These are phyloP conservation scores for Pseudomassariella vexata DNA, from an alignment of 2,329 filamentous ascomycete species.

Conservation along the genomic window DNA sequence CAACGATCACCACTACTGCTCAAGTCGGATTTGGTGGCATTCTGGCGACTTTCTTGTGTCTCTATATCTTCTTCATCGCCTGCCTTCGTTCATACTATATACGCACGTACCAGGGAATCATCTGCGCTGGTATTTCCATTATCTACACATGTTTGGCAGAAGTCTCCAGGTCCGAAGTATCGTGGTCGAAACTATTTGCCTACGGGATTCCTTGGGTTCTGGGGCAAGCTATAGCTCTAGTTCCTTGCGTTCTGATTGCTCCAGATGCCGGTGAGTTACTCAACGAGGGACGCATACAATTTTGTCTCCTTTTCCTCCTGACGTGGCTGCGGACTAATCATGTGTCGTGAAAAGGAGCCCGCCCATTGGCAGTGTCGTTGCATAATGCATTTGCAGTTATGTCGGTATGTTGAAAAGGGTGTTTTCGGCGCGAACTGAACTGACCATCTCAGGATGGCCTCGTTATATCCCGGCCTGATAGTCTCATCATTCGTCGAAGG, in stretches of 20 bases:
- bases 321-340: no score
- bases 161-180: constrained; percentile 32
- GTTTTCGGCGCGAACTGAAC: no score
- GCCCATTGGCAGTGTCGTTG: constrained; percentile 41
- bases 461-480: constrained; percentile 18
- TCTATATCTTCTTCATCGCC: constrained; percentile 46
- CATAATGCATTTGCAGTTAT: constrained; percentile 41
- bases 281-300: no score
- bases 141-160: constrained; percentile 48
- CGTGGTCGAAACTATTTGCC: constrained; percentile 43
- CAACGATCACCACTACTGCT: constrained; percentile 40
- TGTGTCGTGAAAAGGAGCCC: no score
- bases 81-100: constrained; percentile 51
- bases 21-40: constrained; percentile 46
- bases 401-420: constrained; percentile 35
- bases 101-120: constrained; percentile 47
- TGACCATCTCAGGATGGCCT: constrained; percentile 23
- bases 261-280: constrained; percentile 55
- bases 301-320: no score
- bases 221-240: constrained; percentile 47
- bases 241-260: constrained; percentile 40
- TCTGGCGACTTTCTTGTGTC: constrained; percentile 46
- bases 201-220: constrained; percentile 52
- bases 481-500: constrained; percentile 29
- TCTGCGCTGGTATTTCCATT: constrained; percentile 50